These are phyloP conservation scores for Boeremia exigua DNA, from an alignment of 2,329 filamentous ascomycete species.

Conservation along the genomic window DNA sequence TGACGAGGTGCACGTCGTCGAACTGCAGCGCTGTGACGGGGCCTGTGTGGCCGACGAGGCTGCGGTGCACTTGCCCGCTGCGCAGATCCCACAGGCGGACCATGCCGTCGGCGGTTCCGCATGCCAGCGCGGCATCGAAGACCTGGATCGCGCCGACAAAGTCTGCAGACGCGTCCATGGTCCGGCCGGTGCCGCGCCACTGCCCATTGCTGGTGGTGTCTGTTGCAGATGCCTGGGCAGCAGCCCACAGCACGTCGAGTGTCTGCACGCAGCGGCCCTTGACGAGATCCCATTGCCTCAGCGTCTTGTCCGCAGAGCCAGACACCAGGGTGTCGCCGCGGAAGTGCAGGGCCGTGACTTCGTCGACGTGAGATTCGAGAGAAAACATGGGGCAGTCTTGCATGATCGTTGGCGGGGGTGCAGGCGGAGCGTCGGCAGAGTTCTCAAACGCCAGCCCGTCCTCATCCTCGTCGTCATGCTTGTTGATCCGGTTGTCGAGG, in stretches of 20 bases:
- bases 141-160: constrained; percentile 96
- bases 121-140: constrained; percentile 93
- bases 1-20: constrained; percentile 93
- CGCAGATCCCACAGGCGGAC: constrained; percentile 95
- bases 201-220: constrained; percentile 61
- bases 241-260: constrained; percentile 96
- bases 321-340: constrained; percentile 88
- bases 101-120: constrained; percentile 97
- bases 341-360: constrained; percentile 94
- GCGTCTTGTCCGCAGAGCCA: constrained; percentile 94
- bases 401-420: constrained; percentile 75
- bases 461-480: constrained; percentile 49
- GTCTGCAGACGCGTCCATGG: constrained; percentile 74
- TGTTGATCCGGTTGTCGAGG: constrained; percentile 60
- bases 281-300: constrained; percentile 96
- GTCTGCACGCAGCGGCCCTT: constrained; percentile 98
- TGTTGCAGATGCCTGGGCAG: constrained; percentile 81
- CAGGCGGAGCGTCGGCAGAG: constrained; percentile 72
- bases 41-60: constrained; percentile 92
- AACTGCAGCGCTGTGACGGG: constrained; percentile 95
- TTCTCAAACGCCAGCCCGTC: constrained; percentile 75
- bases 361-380: constrained; percentile 87
- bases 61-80: constrained; percentile 95
- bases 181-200: constrained; percentile 76
- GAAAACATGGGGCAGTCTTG: constrained; percentile 88